Evolutionary conservation across 768 basidiomycete species (phyloP).

Genomic region (Boletus pseudopeckii): DNA sequence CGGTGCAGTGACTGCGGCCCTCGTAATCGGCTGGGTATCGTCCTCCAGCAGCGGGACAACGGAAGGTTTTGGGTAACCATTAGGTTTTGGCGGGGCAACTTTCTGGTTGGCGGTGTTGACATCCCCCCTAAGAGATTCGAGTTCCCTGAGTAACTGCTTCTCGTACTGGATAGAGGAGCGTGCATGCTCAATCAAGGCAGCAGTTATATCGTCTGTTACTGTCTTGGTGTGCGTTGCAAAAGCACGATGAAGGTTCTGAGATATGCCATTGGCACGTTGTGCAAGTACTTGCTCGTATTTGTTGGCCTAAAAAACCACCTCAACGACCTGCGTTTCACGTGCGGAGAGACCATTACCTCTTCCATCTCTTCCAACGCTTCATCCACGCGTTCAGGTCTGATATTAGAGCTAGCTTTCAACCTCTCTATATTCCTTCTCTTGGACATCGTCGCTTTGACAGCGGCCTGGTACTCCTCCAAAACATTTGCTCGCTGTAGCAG

Average conservation of each 20-base stretch:
- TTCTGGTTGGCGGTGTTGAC: slow-evolving; percentile 66
- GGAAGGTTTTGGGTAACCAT: slow-evolving; percentile 57
- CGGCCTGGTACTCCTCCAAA: slow-evolving; percentile 90
- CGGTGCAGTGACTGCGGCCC: slow-evolving; percentile 19
- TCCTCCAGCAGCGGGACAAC: slow-evolving; percentile 66
- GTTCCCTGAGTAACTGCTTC: slow-evolving; percentile 79
- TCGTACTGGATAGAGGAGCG: slow-evolving; percentile 92
- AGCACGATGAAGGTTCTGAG: slow-evolving; percentile 86
- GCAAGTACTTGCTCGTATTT: slow-evolving; percentile 85
- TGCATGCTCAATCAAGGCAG: slow-evolving; percentile 89
- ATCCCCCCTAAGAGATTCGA: slow-evolving; percentile 80
- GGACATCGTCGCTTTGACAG: slow-evolving; percentile 89
- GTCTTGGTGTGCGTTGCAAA: slow-evolving; percentile 80
- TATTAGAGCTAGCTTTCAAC: slow-evolving; percentile 80
- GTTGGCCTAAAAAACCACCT: slow-evolving; percentile 58
- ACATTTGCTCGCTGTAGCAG: slow-evolving; percentile 85
- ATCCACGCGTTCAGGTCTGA: slow-evolving; percentile 81
- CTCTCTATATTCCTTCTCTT: slow-evolving; percentile 91
- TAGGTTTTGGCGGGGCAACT: slow-evolving; percentile 42
- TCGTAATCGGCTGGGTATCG: slow-evolving; percentile 35
- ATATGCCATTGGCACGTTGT: slow-evolving; percentile 87
- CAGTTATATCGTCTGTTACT: slow-evolving; percentile 88
- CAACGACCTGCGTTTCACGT: slow-evolving; percentile 3
- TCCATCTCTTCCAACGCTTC: slow-evolving; percentile 91
- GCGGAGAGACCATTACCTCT: slow-evolving; percentile 53